These are phyloP conservation scores for Rhizodiscina lignyota DNA, from an alignment of 495 filamentous ascomycete species.

Conservation along the genomic window DNA sequence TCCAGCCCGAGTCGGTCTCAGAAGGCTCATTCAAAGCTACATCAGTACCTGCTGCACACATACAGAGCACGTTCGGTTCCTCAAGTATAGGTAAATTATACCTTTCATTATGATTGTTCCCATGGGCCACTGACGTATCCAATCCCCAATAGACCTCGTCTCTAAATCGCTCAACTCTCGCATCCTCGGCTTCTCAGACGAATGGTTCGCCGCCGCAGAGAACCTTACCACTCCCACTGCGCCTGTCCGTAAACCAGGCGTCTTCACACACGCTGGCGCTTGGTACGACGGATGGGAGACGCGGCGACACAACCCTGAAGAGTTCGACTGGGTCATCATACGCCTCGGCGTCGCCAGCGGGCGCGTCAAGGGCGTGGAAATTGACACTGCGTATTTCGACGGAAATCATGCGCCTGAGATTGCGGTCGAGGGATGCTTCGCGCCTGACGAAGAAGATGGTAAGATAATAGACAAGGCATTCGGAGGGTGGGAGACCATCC, in stretches of 20 bases:
- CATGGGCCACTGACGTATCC: too few relatives aligned
- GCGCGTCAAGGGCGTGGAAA: constrained; percentile 59
- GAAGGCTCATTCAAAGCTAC: too few relatives aligned
- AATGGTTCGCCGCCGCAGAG: constrained; percentile 73
- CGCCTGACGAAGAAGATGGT: constrained; percentile 29
- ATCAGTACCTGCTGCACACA: too few relatives aligned
- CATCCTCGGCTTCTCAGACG: constrained; percentile 63
- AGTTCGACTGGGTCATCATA: constrained; percentile 75
- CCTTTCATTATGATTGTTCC: too few relatives aligned
- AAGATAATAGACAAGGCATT: constrained; percentile 17
- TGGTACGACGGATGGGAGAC: constrained; percentile 98
- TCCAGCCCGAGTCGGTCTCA: too few relatives aligned
- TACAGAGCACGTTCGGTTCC: too few relatives aligned
- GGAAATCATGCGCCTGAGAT: constrained; percentile 80
- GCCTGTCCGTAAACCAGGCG: constrained; percentile 60
- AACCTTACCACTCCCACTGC: constrained; percentile 64
- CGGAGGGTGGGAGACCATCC: constrained; percentile 54
- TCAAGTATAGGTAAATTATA: too few relatives aligned
- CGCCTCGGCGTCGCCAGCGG: constrained; percentile 65
- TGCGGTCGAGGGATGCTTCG: constrained; percentile 61
- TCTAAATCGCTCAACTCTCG: constrained; percentile 56
- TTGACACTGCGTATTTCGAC: constrained; percentile 75
- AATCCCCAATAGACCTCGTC: constrained; percentile 43
- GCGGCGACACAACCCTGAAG: constrained; percentile 61
- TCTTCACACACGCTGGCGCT: constrained; percentile 71